Evolutionary conservation across 495 filamentous ascomycete genomes (phyloP), one percentile per base, ranked within the genome.

Genomic region (Bombardia bombarda): DNA sequence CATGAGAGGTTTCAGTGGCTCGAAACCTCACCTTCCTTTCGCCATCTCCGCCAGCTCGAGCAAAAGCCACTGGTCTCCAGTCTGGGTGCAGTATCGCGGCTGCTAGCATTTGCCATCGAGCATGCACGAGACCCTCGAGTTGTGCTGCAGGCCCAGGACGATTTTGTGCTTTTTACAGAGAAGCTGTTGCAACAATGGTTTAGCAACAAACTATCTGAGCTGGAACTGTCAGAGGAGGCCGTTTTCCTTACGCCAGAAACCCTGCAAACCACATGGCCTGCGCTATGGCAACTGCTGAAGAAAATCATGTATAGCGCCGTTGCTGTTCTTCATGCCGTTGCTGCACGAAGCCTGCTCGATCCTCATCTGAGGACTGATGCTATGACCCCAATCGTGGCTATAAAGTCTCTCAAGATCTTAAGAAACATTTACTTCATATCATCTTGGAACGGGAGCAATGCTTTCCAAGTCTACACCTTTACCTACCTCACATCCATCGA

Each of bases 401-500:
- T 80, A 25, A 86, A 90, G 65, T 70, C 83, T 6, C 79, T 98
- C 21, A 78, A 84, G 37, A 80, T 77, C 13, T 80, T 98, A 26
- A 79, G 87, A 32, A 84, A 87, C 53, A 63, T 96, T 17, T 87
- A 87, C 56, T 98, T 97, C 54, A 78, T 97, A 42, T 86, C 89
- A 1, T 84, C 84, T 13, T 79, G 86, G 16, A 69, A 85, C 17
- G 86, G 86, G 9, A 74, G 79, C 21, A 77, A 79, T 49, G 70
- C 79, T 0, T 78, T 78, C 44, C 90, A 90, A 43, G 82, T 89
- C 50, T 85, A 90, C 53, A 80, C 73, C 4, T 98, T 95, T 57
- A 86, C 88, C 32, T 85, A 84, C 49, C 74, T 95, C 23, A 77
- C 87, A 9, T 84, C 90, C n/a, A 80, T 97, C 43, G 92, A 98